Base-by-base conservation (phyloP, 331 rosid species). In the Rosa hybrid region DNA sequence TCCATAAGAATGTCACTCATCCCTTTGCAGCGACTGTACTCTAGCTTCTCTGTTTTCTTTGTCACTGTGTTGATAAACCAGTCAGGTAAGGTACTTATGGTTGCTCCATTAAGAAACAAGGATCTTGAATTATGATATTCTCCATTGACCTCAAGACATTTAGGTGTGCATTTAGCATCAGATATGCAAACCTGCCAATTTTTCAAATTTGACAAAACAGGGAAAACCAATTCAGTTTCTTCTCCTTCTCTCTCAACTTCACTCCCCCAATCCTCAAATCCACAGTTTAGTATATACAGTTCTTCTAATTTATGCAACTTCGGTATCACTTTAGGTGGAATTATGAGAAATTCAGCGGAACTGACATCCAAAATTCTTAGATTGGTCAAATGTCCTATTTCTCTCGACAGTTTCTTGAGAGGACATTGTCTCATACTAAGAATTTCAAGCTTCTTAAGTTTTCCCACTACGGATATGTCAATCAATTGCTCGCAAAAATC, bases 101-200 rank as follows among this genome's bases (percentile, higher is more conserved):
- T 7, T 18, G 34, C 25, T 17, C 20, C 54, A 5, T 1, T 0
- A 60, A 75, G 38, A 2, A 3, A 2, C 42, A 78, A 67, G 27
- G 4, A 20, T 38, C 53, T 78, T 21, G 68, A n/a, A 13, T 41
- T 53, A 51, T 6, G 4, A 51, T 14, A 75, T 50, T 11, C 21
- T 30, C 2, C 34, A 30, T 30, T 30, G 4, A 0, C 10, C 16
- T n/a, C 30, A 0, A 68, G 18, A 23, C 20, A 12, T 12, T 12
- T 0, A 18, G 76, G 76, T 11, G 68, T 30, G 13, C 53, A 53
- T 4, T 68, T 53, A 20, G n/a, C 25, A 77, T 82, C 83, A 25
- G 54, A 49, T 3, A 84, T 53, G 42, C 80, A 81, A 49, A 86
- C 46, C 27, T 79, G 78, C 79, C 86, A 71, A 74, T 70, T 39